Base-by-base conservation (phyloP, 441 rosid species). In the Euphorbia schlechtendalii region DNA sequence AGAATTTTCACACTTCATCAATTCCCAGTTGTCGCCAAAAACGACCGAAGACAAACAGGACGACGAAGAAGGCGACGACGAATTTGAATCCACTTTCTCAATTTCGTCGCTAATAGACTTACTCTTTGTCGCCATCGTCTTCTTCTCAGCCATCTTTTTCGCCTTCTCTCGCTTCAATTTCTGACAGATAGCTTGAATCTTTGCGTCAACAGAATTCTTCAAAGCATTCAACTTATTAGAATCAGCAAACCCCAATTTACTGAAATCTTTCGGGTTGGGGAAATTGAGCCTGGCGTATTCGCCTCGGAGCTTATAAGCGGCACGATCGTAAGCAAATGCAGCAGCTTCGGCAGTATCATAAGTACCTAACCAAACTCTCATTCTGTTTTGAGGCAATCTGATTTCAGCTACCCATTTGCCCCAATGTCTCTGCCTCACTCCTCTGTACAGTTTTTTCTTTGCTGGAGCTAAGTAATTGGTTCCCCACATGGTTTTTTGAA, bases 351-450 rank as follows among this genome's bases (percentile, higher is more conserved):
- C 87, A 6, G 96, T 84, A 48, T 89, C 80, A 36, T 80, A 93
- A 40, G 99, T 90, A 32, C 97, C 99, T 66, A 93, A 77, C 99
- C 99, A 93, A 53, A 88, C 83, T 48, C 99, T 78, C 59, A 77
- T 78, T 64, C 86, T 85, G 66, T 79, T 84, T 51, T 86, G 75
- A 8, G 99, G 99, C 56, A 87, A 86, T 53, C 97, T 73, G 51
- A 94, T 90, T 71, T 94, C 99, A 36, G 97, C 99, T 18, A 96
- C 97, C 97, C 97, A 94, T 82, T 90, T 94, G 1, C 99, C 99
- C 99, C 97, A 90, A 76, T 89, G 90, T 68, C 99, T 71, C 77
- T 87, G 96, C 64, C 99, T 77, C 61, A 94, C 93, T 62, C 97
- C 99, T 69, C 97, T 82, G 89, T 91, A 94, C 24, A 84, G 80